Evolutionary conservation across 2,329 filamentous ascomycete species (phyloP), one percentile per base, ranked within the genome.

Genomic region (Drechslera avenae): DNA sequence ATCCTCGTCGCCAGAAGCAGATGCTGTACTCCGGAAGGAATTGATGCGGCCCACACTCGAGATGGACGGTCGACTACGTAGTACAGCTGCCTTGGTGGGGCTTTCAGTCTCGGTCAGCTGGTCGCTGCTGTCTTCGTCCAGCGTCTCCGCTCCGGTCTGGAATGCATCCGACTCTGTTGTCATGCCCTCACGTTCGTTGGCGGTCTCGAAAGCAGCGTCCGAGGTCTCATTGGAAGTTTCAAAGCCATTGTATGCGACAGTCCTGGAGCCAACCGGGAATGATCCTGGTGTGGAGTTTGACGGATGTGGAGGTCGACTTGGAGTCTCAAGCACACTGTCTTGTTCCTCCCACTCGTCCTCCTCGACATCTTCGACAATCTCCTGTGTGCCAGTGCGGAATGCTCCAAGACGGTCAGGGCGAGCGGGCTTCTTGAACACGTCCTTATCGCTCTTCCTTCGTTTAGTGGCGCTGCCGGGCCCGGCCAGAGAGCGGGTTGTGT

Each of bases 131-230:
- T 90, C 89, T 63, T 81, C 81, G 46, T 79, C 80, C 57, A 86
- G 76, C 54, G 80, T 85, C 69, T 97, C 94, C 13, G 86, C 84
- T n/a, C 90, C 91, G 3, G 93, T 97, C 71, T 96, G 89, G 83
- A 97, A 97, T 57, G 91, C 91, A 62, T 97, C 93, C 9, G 91
- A 96, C 75, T 96, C 92, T 0, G 91, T 96, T 10, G 80, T 83
- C 6, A 78, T 82, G 47, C 67, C 73, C 23, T 83, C 83, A 21
- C 86, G 85, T 73, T 97, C 93, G 65, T 95, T 90, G 18, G 86
- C 86, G 35, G 86, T 89, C 69, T 89, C 86, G 54, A 89, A 89
- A 33, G 79, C 81, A 39, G 79, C 81, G 69, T 86, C 84, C 21
- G 79, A 79, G 34, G 75, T 77, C 67, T 96, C 91, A 53, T 90